These are phyloP conservation scores for Saccharomycopsis javanensis DNA, from an alignment of 805 yeast species.

Conservation along the genomic window DNA sequence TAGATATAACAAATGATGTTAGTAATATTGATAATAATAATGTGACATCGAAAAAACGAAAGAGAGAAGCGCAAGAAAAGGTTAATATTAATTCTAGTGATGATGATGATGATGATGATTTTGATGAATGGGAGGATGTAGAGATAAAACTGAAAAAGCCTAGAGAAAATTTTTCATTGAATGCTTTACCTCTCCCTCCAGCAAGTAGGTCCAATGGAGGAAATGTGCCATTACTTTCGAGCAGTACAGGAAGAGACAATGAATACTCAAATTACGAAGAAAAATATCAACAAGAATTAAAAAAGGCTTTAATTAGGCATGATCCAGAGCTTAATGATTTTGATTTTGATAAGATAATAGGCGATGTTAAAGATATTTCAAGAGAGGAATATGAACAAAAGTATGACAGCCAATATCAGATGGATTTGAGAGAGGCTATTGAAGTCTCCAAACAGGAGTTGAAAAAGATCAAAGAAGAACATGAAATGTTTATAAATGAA, in stretches of 20 bases:
- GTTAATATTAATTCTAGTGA: too few relatives aligned
- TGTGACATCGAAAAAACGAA: slow-evolving; percentile 17
- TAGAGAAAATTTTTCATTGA: slow-evolving; percentile 32
- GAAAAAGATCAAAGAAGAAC: slow-evolving; percentile 23
- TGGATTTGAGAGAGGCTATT: slow-evolving; percentile 34
- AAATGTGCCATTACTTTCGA: not conserved
- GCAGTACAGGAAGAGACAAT: slow-evolving; percentile 19
- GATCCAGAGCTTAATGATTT: slow-evolving; percentile 31
- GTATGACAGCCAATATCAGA: slow-evolving; percentile 20
- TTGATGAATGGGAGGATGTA: slow-evolving; percentile 66
- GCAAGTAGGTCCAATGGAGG: slow-evolving; percentile 2
- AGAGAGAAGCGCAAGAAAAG: slow-evolving; percentile 20
- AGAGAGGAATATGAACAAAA: slow-evolving; percentile 25
- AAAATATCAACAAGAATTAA: slow-evolving; percentile 22
- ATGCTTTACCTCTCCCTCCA: slow-evolving; percentile 32
- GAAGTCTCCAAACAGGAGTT: slow-evolving; percentile 37
- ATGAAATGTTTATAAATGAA: slow-evolving; percentile 16
- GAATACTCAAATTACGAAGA: slow-evolving; percentile 26
- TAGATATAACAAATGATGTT: slow-evolving; percentile 33
- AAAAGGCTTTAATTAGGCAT: slow-evolving; percentile 39
- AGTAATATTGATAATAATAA: slow-evolving; percentile 10
- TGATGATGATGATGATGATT: slow-evolving; percentile 29
- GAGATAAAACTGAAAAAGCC: slow-evolving; percentile 27
- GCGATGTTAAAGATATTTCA: slow-evolving; percentile 14
- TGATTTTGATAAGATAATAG: slow-evolving; percentile 2